Percentiles rank a stretch among this genome's conserved stretches.
Evolutionary conservation across 169 alveolate genomes (phyloP).

Genomic region (Neospora caninum): DNA sequence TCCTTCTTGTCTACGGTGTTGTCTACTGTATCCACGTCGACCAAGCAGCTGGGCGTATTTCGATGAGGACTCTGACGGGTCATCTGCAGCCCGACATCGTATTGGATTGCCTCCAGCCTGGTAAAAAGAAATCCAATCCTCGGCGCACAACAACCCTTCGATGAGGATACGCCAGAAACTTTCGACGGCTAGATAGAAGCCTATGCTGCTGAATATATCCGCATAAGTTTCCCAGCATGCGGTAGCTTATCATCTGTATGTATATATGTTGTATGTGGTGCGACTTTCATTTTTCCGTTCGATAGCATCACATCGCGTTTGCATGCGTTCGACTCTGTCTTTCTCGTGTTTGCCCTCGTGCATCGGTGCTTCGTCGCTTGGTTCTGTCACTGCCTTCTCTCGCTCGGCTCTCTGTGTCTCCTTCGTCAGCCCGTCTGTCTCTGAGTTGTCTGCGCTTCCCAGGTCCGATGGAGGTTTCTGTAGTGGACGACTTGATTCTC

Average conservation of each 20-base stretch:
- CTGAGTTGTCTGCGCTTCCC: not conserved
- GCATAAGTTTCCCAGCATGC: too few relatives aligned
- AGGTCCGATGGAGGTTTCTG: slow-evolving; percentile 4
- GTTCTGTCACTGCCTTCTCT: not conserved
- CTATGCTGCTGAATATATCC: too few relatives aligned
- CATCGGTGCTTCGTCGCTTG: not conserved
- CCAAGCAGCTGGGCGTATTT: slow-evolving; percentile 15
- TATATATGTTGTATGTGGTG: too few relatives aligned
- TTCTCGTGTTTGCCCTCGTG: too few relatives aligned
- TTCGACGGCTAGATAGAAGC: too few relatives aligned
- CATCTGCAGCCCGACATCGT: slow-evolving; percentile 43
- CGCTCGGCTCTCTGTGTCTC: not conserved
- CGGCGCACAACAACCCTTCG: too few relatives aligned
- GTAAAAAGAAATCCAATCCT: not conserved
- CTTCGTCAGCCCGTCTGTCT: not conserved
- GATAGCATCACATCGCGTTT: not conserved
- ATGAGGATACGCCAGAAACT: too few relatives aligned
- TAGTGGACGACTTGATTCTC: not conserved
- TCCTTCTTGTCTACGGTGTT: not conserved
- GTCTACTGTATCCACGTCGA: slow-evolving; percentile 56
- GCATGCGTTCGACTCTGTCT: not conserved
- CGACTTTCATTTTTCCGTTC: too few relatives aligned
- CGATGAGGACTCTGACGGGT: slow-evolving; percentile 35
- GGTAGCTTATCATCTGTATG: too few relatives aligned
- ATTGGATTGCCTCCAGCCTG: slow-evolving; percentile 58